Base-by-base conservation (phyloP, 73 alveolate species). In the Diophrys appendiculata region DNA sequence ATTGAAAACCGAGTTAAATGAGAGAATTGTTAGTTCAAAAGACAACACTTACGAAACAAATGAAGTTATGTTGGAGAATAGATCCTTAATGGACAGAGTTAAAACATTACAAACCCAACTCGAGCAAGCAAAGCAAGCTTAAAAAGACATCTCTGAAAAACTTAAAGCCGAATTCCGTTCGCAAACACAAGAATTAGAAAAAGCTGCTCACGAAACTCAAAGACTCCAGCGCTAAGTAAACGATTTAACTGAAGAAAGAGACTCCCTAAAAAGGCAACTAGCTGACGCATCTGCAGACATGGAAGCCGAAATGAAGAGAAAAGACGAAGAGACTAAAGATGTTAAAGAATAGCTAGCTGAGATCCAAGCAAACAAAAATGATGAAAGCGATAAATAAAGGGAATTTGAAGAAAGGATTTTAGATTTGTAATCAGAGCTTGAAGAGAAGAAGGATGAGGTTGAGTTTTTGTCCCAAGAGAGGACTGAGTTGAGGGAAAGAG, bases 1-100 rank as follows among this genome's bases (percentile, higher is more conserved):
- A 25, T 26, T 81, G 26, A 81, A 54, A 33, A 22, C 54, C 14
- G 83, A 81, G 43, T n/a, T 81, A n/a, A 76, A 79, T 28, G 81
- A 70, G 33, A 70, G 29, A 70, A 30, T 54, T 22, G 24, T 70
- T 0, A 26, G n/a, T 22, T 0, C n/a, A 29, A 24, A 35, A 0
- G 65, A 30, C 2, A 52, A 2, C 23, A 33, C 35, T 23, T 2
- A 22, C n/a, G 88, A 35, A 31, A 14, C 33, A 32, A 27, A 43
- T 25, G 75, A 70, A 24, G 1, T 69, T 29, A 29, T 18, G 13
- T 2, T 33, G 31, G 72, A 78, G 32, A 78, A 68, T n/a, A 68
- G 30, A 25, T 52, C 68, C 1, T 31, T 68, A 1, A 1, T 30
- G 24, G 80, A 68, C 2, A n/a, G 14, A 22, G 34, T 68, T 8